These are phyloP conservation scores for Botrytis fragariae DNA, from an alignment of 2,329 filamentous ascomycete genomes.

Conservation along the genomic window DNA sequence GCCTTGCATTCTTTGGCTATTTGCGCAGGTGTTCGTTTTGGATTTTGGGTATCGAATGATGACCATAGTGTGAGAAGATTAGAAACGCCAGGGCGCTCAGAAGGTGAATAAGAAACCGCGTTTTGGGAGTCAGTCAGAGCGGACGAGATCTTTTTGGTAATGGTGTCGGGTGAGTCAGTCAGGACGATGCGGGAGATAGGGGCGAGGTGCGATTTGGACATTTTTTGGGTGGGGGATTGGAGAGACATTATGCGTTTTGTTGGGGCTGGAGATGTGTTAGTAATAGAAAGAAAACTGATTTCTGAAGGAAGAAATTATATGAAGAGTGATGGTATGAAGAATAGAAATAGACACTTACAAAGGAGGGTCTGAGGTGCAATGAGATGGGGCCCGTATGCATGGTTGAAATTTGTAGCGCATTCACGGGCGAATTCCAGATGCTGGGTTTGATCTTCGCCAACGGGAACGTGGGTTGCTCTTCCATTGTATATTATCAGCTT, in stretches of 20 bases:
- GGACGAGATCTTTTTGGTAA: constrained; percentile 65
- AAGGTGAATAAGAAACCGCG: constrained; percentile 69
- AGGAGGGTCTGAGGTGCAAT: constrained; percentile 68
- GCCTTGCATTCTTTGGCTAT: constrained; percentile 44
- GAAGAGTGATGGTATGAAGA: background rate
- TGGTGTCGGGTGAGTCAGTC: constrained; percentile 64
- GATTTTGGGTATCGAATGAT: constrained; percentile 54
- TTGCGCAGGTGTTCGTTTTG: constrained; percentile 41
- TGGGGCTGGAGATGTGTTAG: constrained; percentile 42
- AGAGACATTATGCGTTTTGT: constrained; percentile 89
- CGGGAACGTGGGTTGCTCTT: constrained; percentile 88
- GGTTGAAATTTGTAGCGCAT: constrained; percentile 84
- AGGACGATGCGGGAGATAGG: constrained; percentile 77
- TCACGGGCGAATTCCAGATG: constrained; percentile 92
- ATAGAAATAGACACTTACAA: constrained; percentile 48
- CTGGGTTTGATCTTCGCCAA: constrained; percentile 92
- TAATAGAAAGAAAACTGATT: background rate
- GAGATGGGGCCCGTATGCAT: constrained; percentile 63
- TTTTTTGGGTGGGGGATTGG: constrained; percentile 73
- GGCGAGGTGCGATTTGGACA: constrained; percentile 85
- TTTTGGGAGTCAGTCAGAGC: constrained; percentile 74
- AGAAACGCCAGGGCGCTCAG: constrained; percentile 72
- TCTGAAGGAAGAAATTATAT: background rate
- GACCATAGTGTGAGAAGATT: constrained; percentile 83
- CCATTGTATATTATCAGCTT: background rate